Evolutionary conservation across 1,284 basidiomycete species (phyloP).

Genomic region (Tranzscheliella williamsii): DNA sequence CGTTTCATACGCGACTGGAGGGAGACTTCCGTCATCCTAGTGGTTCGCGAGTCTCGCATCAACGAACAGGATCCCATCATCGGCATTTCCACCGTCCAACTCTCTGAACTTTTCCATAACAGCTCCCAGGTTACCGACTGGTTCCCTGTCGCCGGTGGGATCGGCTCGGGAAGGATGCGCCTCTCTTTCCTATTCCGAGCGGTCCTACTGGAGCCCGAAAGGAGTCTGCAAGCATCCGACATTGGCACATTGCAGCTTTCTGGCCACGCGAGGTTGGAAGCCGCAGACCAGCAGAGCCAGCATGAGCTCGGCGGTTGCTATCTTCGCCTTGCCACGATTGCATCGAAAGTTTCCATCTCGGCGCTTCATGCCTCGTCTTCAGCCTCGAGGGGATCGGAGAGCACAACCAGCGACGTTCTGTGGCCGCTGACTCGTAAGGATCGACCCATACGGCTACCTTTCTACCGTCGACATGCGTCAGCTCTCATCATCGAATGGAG

Average conservation of each 20-base stretch:
- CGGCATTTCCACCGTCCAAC: conserved; percentile 17
- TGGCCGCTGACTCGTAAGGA: not conserved
- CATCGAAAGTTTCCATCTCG: not conserved
- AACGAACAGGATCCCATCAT: conserved; percentile 20
- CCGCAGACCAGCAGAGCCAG: not conserved
- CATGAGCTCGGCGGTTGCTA: not conserved
- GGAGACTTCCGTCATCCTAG: conserved; percentile 60
- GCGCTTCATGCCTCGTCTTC: not conserved
- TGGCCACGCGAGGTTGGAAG: not conserved
- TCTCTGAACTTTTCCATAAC: conserved; percentile 7
- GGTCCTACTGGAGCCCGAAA: not conserved
- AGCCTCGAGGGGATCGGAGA: not conserved
- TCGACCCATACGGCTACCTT: not conserved
- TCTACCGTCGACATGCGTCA: conserved; percentile 1
- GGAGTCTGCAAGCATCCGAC: not conserved
- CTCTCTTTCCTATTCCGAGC: conserved; percentile 21
- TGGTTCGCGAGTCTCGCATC: conserved; percentile 58
- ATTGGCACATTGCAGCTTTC: not conserved
- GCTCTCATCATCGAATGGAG: not conserved
- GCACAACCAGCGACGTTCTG: not conserved
- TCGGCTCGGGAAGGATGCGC: conserved; percentile 10
- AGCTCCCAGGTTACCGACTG: conserved; percentile 14
- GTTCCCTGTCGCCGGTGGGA: conserved; percentile 19
- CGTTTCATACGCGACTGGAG: conserved; percentile 63
- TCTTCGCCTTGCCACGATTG: not conserved